Conservation (phyloP, 257 asterid species). For the Nicotiana paniculata region DNA sequence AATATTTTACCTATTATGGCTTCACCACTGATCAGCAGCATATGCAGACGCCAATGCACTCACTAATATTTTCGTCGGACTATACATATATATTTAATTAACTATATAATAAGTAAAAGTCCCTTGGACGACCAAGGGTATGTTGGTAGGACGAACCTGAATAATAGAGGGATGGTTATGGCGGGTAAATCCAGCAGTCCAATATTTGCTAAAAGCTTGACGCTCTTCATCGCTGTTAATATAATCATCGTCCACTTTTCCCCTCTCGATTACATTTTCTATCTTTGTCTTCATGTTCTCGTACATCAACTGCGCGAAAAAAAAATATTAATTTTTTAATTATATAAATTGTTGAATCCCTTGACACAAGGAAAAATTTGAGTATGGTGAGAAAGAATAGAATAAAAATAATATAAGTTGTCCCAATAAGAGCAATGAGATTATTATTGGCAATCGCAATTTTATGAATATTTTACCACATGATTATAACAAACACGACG, state of each 20-base stretch:
- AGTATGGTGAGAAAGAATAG: neutral
- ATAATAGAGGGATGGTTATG: conserved; percentile 51
- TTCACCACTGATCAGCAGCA: too few species aligned
- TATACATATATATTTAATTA: too few species aligned
- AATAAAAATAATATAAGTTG: too few species aligned
- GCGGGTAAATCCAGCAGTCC: conserved; percentile 36
- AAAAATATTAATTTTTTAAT: too few species aligned
- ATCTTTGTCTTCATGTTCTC: conserved; percentile 53
- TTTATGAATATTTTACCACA: neutral
- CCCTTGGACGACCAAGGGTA: too few species aligned
- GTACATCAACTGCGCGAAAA: conserved; percentile 39
- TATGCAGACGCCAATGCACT: too few species aligned
- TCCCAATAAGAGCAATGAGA: neutral
- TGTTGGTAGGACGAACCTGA: conserved; percentile 24
- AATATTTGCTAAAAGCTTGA: conserved; percentile 25
- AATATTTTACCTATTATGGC: too few species aligned
- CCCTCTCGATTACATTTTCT: conserved; percentile 35
- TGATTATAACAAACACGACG: neutral
- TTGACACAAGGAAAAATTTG: neutral
- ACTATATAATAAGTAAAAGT: too few species aligned
- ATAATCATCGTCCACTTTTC: conserved; percentile 32
- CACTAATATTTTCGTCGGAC: too few species aligned
- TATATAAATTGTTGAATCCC: neutral
- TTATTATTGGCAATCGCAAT: neutral
- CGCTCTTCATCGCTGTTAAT: conserved; percentile 18